A percentile compares a stretch with the other conserved stretches of the same genome.
phyloP scores from a whole-genome alignment of 208 protist species.

The Wallacemonas sp. region DNA sequence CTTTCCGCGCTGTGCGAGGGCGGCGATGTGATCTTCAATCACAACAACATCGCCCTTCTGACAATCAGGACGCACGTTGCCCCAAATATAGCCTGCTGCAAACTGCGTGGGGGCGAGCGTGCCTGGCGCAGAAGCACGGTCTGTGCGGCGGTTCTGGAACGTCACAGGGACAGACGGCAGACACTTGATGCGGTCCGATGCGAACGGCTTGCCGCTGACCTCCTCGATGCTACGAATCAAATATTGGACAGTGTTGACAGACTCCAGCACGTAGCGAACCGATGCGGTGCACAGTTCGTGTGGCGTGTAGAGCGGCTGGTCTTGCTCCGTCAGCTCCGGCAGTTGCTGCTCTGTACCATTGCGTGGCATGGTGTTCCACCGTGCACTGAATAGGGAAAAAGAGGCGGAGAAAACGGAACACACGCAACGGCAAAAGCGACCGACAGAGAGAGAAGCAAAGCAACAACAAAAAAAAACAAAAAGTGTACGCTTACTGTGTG shows the following conservation, averaged over 20 bases:
- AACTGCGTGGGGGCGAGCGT: constrained; percentile 26
- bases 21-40: constrained; percentile 53
- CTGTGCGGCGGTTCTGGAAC: background rate
- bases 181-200: constrained; percentile 79
- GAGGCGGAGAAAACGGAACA: constrained; percentile 9
- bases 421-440: too few relatives aligned
- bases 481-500: background rate
- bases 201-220: constrained; percentile 50
- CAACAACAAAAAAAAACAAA: constrained; percentile 8
- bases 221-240: constrained; percentile 77
- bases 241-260: constrained; percentile 87
- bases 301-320: constrained; percentile 19
- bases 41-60: constrained; percentile 78
- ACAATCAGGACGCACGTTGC: constrained; percentile 46
- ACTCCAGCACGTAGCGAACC: constrained; percentile 65
- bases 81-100: constrained; percentile 82
- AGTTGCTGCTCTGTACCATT: too few relatives aligned
- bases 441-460: too few relatives aligned
- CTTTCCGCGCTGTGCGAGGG: background rate
- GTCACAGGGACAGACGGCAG: constrained; percentile 20
- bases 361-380: background rate
- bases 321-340: background rate
- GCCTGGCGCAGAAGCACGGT: background rate
- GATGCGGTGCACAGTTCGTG: constrained; percentile 69
- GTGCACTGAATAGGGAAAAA: background rate